Evolutionary conservation across 1,284 basidiomycete genomes (phyloP).

Genomic region (Ceratobasidium sp.): DNA sequence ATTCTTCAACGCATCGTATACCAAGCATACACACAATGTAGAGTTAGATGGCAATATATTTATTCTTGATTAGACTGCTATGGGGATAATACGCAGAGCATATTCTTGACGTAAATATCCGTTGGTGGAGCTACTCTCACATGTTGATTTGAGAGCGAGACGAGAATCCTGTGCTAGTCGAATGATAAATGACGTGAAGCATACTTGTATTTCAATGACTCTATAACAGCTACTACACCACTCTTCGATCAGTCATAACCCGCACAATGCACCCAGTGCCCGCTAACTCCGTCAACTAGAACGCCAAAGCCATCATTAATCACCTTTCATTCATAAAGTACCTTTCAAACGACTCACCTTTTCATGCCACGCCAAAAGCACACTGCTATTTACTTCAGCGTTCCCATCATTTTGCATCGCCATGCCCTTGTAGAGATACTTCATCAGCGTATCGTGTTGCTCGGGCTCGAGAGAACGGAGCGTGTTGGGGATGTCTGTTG

Average conservation of each 20-base stretch:
- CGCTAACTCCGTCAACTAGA: conserved; percentile 91
- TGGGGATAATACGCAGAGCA: background rate
- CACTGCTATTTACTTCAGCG: conserved; percentile 87
- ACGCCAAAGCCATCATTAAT: conserved; percentile 43
- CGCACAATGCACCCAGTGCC: conserved; percentile 97
- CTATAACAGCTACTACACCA: conserved; percentile 64
- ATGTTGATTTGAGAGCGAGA: too few relatives aligned
- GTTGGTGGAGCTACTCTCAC: too few relatives aligned
- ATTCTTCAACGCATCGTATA: conserved; percentile 45
- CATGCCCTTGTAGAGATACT: conserved; percentile 98
- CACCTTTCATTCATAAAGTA: conserved; percentile 29
- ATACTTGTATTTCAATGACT: background rate
- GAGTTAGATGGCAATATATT: conserved; percentile 40
- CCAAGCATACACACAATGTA: conserved; percentile 38
- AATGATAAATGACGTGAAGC: background rate
- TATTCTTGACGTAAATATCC: too few relatives aligned
- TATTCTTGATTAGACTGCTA: background rate
- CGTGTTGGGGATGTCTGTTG: conserved; percentile 85
- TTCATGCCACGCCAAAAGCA: conserved; percentile 94
- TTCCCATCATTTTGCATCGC: conserved; percentile 75
- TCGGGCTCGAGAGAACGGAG: conserved; percentile 82
- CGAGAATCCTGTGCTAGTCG: too few relatives aligned
- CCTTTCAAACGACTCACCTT: conserved; percentile 71
- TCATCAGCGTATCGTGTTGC: conserved; percentile 95
- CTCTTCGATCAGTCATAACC: conserved; percentile 94